These are phyloP conservation scores for Dendrocalamus sinicus DNA, from an alignment of 176 grass and related monocot genomes.

Conservation along the genomic window DNA sequence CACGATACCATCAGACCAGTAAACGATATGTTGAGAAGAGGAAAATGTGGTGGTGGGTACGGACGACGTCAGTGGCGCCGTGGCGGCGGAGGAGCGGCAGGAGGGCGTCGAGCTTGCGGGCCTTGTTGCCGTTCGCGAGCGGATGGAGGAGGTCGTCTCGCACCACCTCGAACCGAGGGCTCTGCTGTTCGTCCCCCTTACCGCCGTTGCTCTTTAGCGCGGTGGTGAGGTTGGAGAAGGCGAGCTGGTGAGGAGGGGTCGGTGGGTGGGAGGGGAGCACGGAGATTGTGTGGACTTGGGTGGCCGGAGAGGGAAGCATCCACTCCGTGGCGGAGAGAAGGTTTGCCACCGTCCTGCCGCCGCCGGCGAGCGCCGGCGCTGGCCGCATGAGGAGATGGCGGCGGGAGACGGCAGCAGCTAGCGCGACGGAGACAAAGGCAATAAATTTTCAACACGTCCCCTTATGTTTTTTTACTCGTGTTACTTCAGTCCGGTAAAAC, in stretches of 20 bases:
- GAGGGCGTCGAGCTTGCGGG: constrained; percentile 88
- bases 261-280: constrained; percentile 38
- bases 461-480: neutral
- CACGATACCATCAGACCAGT: neutral
- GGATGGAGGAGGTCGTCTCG: constrained; percentile 93
- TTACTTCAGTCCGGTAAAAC: neutral
- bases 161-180: constrained; percentile 57
- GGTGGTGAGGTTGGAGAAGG: constrained; percentile 56
- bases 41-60: neutral
- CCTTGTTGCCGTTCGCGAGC: constrained; percentile 88
- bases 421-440: neutral
- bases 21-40: neutral
- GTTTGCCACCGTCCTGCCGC: constrained; percentile 36
- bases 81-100: constrained; percentile 61
- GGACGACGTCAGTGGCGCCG: constrained; percentile 59
- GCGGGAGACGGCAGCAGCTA: neutral
- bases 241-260: constrained; percentile 28
- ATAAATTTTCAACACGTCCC: neutral
- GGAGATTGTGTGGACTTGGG: constrained; percentile 70
- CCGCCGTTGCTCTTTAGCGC: constrained; percentile 27
- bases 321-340: constrained; percentile 59
- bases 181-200: neutral
- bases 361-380: constrained; percentile 43
- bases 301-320: constrained; percentile 67
- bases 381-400: constrained; percentile 43